phyloP scores from a whole-genome alignment of 352 stramenopile species.

The Phytophthora uliginosa region DNA sequence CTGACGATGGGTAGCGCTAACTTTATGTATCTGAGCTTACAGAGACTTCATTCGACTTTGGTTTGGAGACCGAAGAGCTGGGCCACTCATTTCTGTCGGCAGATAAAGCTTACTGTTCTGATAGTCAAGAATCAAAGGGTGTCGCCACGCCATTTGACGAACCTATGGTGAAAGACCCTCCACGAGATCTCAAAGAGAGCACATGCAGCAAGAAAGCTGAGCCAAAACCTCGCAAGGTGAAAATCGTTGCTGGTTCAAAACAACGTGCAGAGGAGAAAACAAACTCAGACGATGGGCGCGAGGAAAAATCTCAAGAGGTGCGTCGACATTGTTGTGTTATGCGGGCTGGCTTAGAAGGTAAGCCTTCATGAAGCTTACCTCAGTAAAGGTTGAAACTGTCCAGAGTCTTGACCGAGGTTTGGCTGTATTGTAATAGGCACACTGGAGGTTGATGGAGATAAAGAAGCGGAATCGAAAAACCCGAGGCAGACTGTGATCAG shows the following conservation, averaged over 20 bases:
- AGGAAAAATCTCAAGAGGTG: constrained; percentile 25
- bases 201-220: constrained; percentile 5
- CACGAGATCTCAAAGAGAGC: constrained; percentile 9
- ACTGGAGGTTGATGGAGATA: constrained; percentile 8
- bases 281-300: constrained; percentile 4
- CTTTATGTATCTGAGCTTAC: neutral
- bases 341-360: constrained; percentile 26
- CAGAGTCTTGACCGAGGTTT: neutral
- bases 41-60: constrained; percentile 8
- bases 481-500: constrained; percentile 22
- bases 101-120: constrained; percentile 6
- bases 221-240: constrained; percentile 3
- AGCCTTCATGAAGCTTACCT: constrained; percentile 15
- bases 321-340: constrained; percentile 25
- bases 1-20: neutral
- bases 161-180: neutral
- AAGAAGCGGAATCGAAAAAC: neutral
- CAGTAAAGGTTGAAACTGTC: neutral
- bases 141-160: constrained; percentile 15
- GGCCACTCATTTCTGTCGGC: constrained; percentile 22
- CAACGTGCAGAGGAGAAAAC: neutral
- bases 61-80: constrained; percentile 2
- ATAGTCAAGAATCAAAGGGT: constrained; percentile 27
- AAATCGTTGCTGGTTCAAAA: constrained; percentile 1
- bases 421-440: neutral